Evolutionary conservation across 805 yeast genomes (phyloP).

Genomic region (Ogataea saltuana): DNA sequence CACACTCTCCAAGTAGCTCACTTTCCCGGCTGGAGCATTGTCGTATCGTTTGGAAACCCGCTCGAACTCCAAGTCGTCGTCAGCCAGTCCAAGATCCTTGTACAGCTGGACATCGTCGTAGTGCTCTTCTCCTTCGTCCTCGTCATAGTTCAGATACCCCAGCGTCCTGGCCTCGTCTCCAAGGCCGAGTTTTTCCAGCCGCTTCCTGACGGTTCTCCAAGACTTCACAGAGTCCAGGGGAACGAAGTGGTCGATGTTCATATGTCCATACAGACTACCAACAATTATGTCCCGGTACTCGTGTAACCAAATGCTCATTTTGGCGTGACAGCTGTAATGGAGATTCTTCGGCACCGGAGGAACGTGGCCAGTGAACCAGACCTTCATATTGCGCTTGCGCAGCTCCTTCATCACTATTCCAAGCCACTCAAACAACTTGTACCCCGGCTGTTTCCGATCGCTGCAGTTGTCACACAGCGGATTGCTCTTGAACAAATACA

Average conservation of each 20-base stretch:
- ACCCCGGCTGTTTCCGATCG: constrained; percentile 73
- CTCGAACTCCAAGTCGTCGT: constrained; percentile 23
- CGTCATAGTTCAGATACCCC: constrained; percentile 25
- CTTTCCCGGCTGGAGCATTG: constrained; percentile 71
- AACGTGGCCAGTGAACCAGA: constrained; percentile 86
- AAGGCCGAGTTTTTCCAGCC: constrained; percentile 22
- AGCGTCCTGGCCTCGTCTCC: constrained; percentile 20
- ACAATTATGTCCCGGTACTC: constrained; percentile 82
- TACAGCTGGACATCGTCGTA: constrained; percentile 21
- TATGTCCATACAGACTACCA: constrained; percentile 85
- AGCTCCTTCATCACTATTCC: constrained; percentile 73
- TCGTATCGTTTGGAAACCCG: constrained; percentile 42
- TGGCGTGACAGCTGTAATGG: constrained; percentile 70
- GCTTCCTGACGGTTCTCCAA: constrained; percentile 48
- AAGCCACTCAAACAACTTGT: constrained; percentile 72
- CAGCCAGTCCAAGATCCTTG: constrained; percentile 24
- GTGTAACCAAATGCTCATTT: constrained; percentile 76
- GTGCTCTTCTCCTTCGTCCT: constrained; percentile 25
- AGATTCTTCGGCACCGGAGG: constrained; percentile 82
- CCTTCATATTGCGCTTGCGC: constrained; percentile 73
- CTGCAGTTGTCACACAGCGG: constrained; percentile 85
- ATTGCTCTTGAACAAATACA: constrained; percentile 72
- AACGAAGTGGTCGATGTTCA: constrained; percentile 85
- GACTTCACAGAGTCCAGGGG: constrained; percentile 74
- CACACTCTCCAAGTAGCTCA: constrained; percentile 58